Base-by-base conservation (phyloP, 2,329 filamentous ascomycete species). In the Penicillium occitanis region DNA sequence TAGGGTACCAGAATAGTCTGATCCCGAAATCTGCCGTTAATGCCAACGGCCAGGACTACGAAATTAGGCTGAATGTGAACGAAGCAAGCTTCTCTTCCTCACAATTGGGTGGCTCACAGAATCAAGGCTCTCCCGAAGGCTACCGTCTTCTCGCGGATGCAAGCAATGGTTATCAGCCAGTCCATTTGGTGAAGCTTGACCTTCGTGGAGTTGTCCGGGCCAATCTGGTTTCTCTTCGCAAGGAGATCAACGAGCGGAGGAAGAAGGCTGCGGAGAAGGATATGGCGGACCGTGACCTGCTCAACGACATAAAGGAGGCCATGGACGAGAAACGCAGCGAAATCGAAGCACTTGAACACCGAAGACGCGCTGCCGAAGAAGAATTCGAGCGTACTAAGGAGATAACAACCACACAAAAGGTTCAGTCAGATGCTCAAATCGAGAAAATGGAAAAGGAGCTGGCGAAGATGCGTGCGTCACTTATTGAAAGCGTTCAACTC, bases 371-470 rank as follows among this genome's bases (percentile, higher is more conserved):
- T 19, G 93, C 94, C 0, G 91, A 96, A 76, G 92, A 96, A 73
- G 93, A 97, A 76, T 96, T 97, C 75, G 93, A 97, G 74, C 93
- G 92, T 79, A 93, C 92, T 22, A 94, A 94, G 75, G 95, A 97
- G 83, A 87, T 88, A 67, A 94, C 91, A 7, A 91, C 87, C 55
- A 91, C 93, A 19, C 92, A 97, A 76, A 96, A 96, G 80, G 87
- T 94, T 76, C 90, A 89, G 7, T 92, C 90, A 2, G 95, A 98
- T 76, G 88, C 93, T 8, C 94, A 98, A 77, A 97, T 99, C 73
- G 95, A 99, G 79, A 95, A 95, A 83, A 96, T 97, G 90, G 95
- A 99, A 80, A 97, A 97, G 79, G 93, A 99, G 77, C 83, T 99
- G n/a, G 91, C 91, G 57, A 92, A 93, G 76, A 96, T 98, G 92